Evolutionary conservation across 78 protist genomes (phyloP).

Genomic region (Planoprotostelium fungivorum): DNA sequence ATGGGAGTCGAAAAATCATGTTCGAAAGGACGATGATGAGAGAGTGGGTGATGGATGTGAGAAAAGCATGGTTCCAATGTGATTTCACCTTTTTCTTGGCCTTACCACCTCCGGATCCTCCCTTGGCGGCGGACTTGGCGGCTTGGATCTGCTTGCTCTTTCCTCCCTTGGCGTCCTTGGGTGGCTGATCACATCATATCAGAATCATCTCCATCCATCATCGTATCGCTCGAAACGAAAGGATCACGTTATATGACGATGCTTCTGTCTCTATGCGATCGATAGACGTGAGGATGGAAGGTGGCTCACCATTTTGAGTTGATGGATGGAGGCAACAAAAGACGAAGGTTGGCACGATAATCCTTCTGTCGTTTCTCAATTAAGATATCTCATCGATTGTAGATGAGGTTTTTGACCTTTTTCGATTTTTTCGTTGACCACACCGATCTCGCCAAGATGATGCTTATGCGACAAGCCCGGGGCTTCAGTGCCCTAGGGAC

Average conservation of each 20-base stretch:
- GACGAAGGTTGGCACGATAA: background rate
- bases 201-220: background rate
- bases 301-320: background rate
- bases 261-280: no score
- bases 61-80: no score
- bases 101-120: slow-evolving; percentile 9
- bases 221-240: no score
- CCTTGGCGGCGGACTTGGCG: slow-evolving; percentile 38
- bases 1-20: background rate
- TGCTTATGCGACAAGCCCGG: background rate
- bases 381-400: background rate
- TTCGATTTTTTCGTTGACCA: no score
- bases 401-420: background rate
- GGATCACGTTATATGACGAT: no score
- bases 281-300: no score
- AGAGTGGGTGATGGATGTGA: no score
- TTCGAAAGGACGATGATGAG: no score
- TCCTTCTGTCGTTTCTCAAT: background rate
- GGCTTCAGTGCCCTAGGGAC: background rate
- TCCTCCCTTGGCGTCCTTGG: slow-evolving; percentile 41
- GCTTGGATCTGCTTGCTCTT: slow-evolving; percentile 55
- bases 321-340: background rate
- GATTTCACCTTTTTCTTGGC: slow-evolving; percentile 29
- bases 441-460: background rate
- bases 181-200: slow-evolving; percentile 15